Evolutionary conservation across 2,329 filamentous ascomycete species (phyloP), one percentile per base, ranked within the genome.

Genomic region (Fusarium avenaceum): DNA sequence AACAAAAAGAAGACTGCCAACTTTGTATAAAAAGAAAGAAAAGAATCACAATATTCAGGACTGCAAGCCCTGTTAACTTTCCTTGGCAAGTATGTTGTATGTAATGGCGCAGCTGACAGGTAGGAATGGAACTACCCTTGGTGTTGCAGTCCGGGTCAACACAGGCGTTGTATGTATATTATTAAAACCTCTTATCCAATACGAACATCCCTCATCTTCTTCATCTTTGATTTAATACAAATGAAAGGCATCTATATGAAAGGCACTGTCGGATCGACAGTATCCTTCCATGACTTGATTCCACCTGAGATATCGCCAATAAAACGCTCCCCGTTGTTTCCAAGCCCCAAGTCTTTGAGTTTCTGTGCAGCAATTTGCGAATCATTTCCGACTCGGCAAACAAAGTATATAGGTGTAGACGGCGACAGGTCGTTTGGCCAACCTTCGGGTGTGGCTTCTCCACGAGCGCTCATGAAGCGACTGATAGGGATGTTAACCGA

Each of bases 1-100:
- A 97, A 97, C 83, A 94, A 94, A 84, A 97, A 96, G 88, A 91
- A 96, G 88, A 90, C 89, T 78, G 88, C 83, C 70, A 87, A 82
- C 74, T 89, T 89, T 79, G 80, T 90, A 67, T 90, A 79, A 82
- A 45, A 47, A 15, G 13, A 54, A 42, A 22, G 8, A 22, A 50
- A 56, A 58, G 45, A 43, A 33, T 47, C 35, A 45, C 48, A 48
- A 56, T 26, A 46, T 43, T 46, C 14, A 39, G 54, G 26, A 46
- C 49, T 19, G n/a, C 44, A 35, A 43, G 30, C 22, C 14, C 32
- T 50, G 32, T 53, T 35, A 60, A 52, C 51, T 69, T 45, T 47
- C 17, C 17, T 54, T 47, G 51, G 50, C 51, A 62, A 30, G 28
- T 58, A 48, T 50, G 43, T 54, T 53, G 44, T 60, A 59, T 68